Base-by-base conservation (phyloP, 345 rosid genomes). In the Euphorbia pulcherrima region DNA sequence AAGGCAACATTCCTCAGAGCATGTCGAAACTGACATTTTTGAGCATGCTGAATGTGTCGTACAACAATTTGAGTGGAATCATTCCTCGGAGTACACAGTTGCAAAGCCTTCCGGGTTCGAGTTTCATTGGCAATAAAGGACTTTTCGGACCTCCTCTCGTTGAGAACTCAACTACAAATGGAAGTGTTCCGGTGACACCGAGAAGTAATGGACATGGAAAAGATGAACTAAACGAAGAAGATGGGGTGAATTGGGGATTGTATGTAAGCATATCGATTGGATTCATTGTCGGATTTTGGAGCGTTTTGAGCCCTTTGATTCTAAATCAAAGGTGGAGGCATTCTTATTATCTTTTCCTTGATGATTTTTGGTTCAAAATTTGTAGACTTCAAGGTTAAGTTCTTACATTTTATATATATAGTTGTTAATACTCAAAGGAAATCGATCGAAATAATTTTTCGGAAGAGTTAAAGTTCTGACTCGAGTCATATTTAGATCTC, bases 251-350 rank as follows among this genome's bases (percentile, higher is more conserved):
- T 57, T 27, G 61, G 61, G 8, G 39, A 10, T 28, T 57, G 21
- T 57, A 57, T 28, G 61, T 28, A 30, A 57, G 61, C 61, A 14
- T 57, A 4, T 20, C 39, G 16, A 8, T 28, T 14, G 61, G 61
- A 27, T 57, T 57, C 40, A 57, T 57, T 57, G 61, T 57, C 10
- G 61, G 40, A 4, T 57, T 57, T 28, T 29, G 61, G 61, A 29
- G 61, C 10, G 18, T 28, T 0, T 16, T 57, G 10, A 14, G 20
- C 6, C 20, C 61, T 27, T 57, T 28, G 35, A 0, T 44, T 44
- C 13, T 44, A 12, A 14, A 44, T 44, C 11, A 4, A 44, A 16
- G 50, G 1, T 44, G 50, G 50, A 44, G 50, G 50, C 50, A 44
- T 44, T 16, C 16, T 12, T 44, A 44, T 14, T 44, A 44, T 44